phyloP scores from a whole-genome alignment of 257 asterid species.

The Petunia secreta region DNA sequence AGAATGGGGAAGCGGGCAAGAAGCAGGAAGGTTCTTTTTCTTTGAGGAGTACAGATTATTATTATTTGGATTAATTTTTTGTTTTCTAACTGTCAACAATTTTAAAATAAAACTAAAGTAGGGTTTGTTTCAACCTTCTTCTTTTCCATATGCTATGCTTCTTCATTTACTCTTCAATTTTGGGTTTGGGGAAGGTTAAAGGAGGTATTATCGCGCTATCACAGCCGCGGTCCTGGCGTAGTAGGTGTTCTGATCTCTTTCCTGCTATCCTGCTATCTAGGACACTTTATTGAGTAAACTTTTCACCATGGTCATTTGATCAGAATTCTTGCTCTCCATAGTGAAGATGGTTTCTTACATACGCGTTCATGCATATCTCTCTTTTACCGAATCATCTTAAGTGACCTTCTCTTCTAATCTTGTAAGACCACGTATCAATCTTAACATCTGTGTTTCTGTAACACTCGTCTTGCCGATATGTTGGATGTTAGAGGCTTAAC shows the following conservation, averaged over 20 bases:
- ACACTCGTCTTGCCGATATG: neutral
- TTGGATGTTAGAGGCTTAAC: neutral
- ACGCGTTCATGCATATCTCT: neutral
- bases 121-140: neutral
- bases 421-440: neutral
- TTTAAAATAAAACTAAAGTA: neutral
- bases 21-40: neutral
- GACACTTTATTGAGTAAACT: conserved; percentile 1
- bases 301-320: neutral
- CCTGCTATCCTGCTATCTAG: neutral
- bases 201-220: neutral
- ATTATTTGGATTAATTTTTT: neutral
- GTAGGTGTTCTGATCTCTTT: conserved; percentile 10
- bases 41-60: neutral
- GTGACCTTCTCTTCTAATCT: neutral
- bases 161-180: neutral
- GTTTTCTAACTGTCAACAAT: neutral
- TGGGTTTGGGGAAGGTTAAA: neutral
- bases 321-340: conserved; percentile 6
- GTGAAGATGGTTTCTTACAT: neutral
- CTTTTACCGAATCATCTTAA: neutral
- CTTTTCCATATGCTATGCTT: neutral
- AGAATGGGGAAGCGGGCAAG: neutral
- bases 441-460: neutral
- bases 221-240: neutral